These are phyloP conservation scores for Kalanchoe fedtschenkoi DNA, from an alignment of 164 flowering plant genomes.

Conservation along the genomic window DNA sequence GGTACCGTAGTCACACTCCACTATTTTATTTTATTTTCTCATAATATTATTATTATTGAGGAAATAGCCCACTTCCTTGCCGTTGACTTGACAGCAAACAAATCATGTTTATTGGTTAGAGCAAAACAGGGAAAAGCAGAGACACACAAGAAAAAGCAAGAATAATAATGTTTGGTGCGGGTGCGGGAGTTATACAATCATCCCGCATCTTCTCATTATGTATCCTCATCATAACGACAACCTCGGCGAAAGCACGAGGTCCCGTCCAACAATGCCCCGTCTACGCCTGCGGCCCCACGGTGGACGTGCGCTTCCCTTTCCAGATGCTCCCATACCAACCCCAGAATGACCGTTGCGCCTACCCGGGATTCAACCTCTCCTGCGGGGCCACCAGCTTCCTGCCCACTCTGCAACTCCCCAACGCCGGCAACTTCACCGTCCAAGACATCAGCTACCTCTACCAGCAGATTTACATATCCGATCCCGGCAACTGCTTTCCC, in stretches of 20 bases:
- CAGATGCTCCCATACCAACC: background rate
- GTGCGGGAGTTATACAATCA: background rate
- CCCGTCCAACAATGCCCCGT: background rate
- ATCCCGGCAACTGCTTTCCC: background rate
- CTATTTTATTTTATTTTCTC: too few relatives aligned
- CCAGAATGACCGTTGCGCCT: background rate
- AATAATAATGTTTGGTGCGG: too few relatives aligned
- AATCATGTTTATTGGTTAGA: too few relatives aligned
- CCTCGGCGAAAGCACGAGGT: background rate
- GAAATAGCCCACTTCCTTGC: too few relatives aligned
- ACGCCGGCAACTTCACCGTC: background rate
- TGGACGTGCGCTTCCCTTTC: background rate
- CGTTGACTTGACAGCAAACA: too few relatives aligned
- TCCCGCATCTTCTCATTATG: background rate
- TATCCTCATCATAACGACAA: background rate
- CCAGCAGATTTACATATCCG: background rate
- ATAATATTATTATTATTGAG: too few relatives aligned
- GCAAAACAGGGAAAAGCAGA: too few relatives aligned
- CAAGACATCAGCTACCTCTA: background rate
- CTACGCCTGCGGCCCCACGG: background rate
- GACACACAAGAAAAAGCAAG: too few relatives aligned
- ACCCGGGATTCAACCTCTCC: constrained; percentile 1
- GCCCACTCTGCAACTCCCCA: background rate
- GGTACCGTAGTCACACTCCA: too few relatives aligned
- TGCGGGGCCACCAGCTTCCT: background rate